These are phyloP conservation scores for Scheffersomyces lignosus DNA, from an alignment of 805 yeast genomes.

Conservation along the genomic window DNA sequence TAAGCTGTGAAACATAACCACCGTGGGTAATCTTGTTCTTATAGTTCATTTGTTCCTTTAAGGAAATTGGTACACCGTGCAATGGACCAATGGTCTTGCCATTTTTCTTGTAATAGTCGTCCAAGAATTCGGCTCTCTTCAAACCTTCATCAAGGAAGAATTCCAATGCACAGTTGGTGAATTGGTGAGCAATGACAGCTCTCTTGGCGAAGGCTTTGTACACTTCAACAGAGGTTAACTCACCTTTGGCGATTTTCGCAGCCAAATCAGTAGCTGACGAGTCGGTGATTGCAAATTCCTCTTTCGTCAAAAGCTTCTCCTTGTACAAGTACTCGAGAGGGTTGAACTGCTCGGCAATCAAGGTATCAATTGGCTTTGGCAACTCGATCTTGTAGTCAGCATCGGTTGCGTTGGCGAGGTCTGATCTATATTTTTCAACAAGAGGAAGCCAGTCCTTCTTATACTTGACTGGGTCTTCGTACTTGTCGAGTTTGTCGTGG, in stretches of 20 bases:
- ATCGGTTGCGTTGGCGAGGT: slow-evolving; percentile 30
- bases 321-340: slow-evolving; percentile 34
- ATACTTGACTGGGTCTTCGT: slow-evolving; percentile 44
- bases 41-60: slow-evolving; percentile 63
- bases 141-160: slow-evolving; percentile 63
- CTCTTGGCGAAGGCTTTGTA: slow-evolving; percentile 64
- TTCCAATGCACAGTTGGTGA: slow-evolving; percentile 60
- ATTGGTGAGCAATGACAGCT: slow-evolving; percentile 63
- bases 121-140: slow-evolving; percentile 54
- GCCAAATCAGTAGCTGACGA: slow-evolving; percentile 43
- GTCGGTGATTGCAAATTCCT: slow-evolving; percentile 46
- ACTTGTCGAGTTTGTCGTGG: slow-evolving; percentile 29
- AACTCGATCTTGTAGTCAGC: slow-evolving; percentile 31
- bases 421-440: slow-evolving; percentile 41
- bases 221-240: slow-evolving; percentile 50
- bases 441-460: slow-evolving; percentile 45
- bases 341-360: slow-evolving; percentile 37
- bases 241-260: slow-evolving; percentile 45
- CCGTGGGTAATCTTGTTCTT: slow-evolving; percentile 58
- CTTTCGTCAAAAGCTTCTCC: slow-evolving; percentile 33
- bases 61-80: slow-evolving; percentile 66
- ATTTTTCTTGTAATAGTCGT: slow-evolving; percentile 46
- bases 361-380: slow-evolving; percentile 32
- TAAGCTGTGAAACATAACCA: slow-evolving; percentile 55
- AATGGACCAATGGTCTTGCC: slow-evolving; percentile 60